Base-by-base conservation (phyloP, 2,329 filamentous ascomycete species). In the Achaetomium macrosporum region DNA sequence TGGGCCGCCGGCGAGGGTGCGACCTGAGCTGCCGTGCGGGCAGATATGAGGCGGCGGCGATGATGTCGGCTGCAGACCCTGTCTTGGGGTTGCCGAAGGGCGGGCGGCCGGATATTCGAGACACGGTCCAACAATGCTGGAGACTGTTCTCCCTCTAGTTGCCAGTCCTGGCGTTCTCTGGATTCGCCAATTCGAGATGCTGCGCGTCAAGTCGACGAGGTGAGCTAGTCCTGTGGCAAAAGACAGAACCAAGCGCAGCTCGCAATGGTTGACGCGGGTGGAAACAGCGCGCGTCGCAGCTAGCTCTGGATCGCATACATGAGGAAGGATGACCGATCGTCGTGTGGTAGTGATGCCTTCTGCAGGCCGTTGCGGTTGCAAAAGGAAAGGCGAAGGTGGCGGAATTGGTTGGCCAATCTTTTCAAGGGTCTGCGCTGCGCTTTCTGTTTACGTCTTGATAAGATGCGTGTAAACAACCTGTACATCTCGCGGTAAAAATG, bases 391-490 rank as follows among this genome's bases (percentile, higher is more conserved):
- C 20, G 48, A 54, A 25, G 7, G 50, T 17, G 13, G 51, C 20
- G 20, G 17, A 48, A 44, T 48, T 12, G 41, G 37, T 15, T 16
- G 25, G 17, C 42, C 17, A 47, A 43, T 29, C 20, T 53, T 53
- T 51, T 49, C 42, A 51, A 30, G 25, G 12, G 19, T 42, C 41
- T 42, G 8, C 29, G 30, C 15, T 50, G 45, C 44, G 35, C 50
- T 44, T 56, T 59, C 53, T 60, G 56, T 60, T 60, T 60, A 58
- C 43, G 39, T 54, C 19, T 55, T 58, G 54, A 57, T 51, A 55
- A 16, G 29, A 17, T 35, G 15, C n/a, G 20, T 41, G 57, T 59
- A 59, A 61, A 62, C 57, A 60, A 43, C 12, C 42, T 37, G 47
- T 29, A 33, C 11, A 29, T 5, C 36, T 39, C 37, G 41, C 31